Evolutionary conservation across 139 green algal genomes (phyloP).

Genomic region (Coelastrella sp.): DNA sequence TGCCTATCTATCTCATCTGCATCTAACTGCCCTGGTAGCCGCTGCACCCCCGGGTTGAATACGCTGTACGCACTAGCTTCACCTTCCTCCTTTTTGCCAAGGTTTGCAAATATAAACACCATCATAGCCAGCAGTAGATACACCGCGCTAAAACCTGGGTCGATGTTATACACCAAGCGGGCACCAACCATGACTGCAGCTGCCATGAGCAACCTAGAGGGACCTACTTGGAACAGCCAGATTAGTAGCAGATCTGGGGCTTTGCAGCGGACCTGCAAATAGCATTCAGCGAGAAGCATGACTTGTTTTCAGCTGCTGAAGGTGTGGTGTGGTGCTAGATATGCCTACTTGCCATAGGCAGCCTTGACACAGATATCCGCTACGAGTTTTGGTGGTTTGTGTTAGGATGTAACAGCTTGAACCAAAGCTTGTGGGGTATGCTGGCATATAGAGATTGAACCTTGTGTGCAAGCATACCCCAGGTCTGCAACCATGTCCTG

Average conservation of each 20-base stretch:
- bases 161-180: constrained; percentile 4
- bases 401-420: too few relatives aligned
- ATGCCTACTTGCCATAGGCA: too few relatives aligned
- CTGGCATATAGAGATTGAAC: too few relatives aligned
- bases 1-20: constrained; percentile 66
- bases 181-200: constrained; percentile 35
- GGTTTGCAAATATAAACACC: constrained; percentile 58
- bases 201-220: background rate
- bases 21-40: constrained; percentile 70
- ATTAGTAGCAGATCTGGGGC: constrained; percentile 50
- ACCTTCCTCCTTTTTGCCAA: constrained; percentile 51
- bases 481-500: too few relatives aligned
- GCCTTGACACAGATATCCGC: too few relatives aligned
- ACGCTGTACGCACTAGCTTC: constrained; percentile 63
- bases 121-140: constrained; percentile 56
- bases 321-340: too few relatives aligned
- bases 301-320: too few relatives aligned
- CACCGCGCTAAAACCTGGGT: constrained; percentile 47
- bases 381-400: too few relatives aligned
- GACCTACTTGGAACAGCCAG: constrained; percentile 52
- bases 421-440: too few relatives aligned
- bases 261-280: constrained; percentile 11
- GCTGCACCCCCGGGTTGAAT: constrained; percentile 67
- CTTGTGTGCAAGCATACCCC: too few relatives aligned
- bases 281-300: background rate